Evolutionary conservation across 768 basidiomycete species (phyloP), one percentile per base, ranked within the genome.

Genomic region (Kwoniella pini): DNA sequence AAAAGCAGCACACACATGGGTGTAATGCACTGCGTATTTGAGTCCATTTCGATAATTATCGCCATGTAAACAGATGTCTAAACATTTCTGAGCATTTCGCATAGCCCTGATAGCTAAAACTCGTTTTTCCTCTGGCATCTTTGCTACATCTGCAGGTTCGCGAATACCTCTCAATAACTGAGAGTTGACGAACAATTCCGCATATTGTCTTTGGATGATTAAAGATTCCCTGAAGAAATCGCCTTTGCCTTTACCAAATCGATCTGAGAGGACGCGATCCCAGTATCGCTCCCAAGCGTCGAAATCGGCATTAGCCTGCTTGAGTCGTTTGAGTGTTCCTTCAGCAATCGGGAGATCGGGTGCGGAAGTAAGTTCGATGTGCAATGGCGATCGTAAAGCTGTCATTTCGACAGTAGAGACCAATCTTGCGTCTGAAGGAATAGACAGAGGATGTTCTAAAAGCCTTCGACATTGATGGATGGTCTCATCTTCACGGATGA

Each of bases 391-490:
- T 61, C 93, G 86, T 63, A 95, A 85, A 28, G 86, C 86, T 84
- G 93, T 91, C 57, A 95, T 83, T 71, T 97, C 92, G 26, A 97
- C 91, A 1, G 91, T 94, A 2, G 93, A 94, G 12, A 96, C 90
- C 13, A 97, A 85, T 58, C 93, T 88, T 85, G 91, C 92, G 71
- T 97, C 93, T 66, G 95, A 92, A 70, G 91, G 87, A 61, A 95
- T 89, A 13, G 90, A 85, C 27, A 95, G 80, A 36, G 93, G 93
- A 75, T 96, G 93, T 64, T 87, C 85, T 22, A 96, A 80, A 19
- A 97, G 82, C 45, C 87, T 81, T 33, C 88, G 85, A 67, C 89
- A 91, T 62, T 89, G 85, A 71, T 82, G 83, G 60, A 97, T 92
- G 51, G 90, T 88, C 74, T 94, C 92, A 68, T 97, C 93, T 62